A percentile compares a stretch with the other conserved stretches of the same genome.
phyloP scores from a whole-genome alignment of 2,329 filamentous ascomycete species.

The Fusarium incarnatum region DNA sequence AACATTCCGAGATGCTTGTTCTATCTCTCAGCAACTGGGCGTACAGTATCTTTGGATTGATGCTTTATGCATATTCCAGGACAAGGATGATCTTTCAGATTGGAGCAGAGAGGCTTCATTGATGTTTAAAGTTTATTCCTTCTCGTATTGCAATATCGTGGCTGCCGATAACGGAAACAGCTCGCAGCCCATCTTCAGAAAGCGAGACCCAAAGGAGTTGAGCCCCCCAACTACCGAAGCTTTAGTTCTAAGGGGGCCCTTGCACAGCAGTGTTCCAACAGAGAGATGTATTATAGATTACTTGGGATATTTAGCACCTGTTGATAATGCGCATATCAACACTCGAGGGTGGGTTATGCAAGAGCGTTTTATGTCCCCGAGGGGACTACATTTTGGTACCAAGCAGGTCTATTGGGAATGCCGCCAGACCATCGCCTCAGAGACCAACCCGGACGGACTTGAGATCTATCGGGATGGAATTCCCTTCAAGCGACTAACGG shows the following conservation, averaged over 20 bases:
- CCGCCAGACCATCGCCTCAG: neutral
- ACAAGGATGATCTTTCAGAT: neutral
- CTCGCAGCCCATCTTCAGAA: neutral
- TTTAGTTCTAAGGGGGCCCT: neutral
- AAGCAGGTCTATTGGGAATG: neutral
- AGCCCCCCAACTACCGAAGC: neutral
- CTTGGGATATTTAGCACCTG: neutral
- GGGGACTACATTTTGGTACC: neutral
- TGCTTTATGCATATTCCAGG: neutral
- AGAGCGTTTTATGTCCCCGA: neutral
- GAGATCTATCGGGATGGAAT: neutral
- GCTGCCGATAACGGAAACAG: neutral
- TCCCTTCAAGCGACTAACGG: neutral
- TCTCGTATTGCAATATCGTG: neutral
- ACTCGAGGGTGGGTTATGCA: neutral
- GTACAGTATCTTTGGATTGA: neutral
- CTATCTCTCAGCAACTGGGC: neutral
- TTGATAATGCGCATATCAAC: neutral
- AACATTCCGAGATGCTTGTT: neutral
- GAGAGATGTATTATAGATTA: neutral
- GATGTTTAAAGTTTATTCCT: neutral
- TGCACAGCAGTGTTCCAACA: no score
- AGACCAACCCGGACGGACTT: neutral
- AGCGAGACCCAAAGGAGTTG: neutral
- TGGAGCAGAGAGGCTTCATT: neutral